Evolutionary conservation across 2,329 filamentous ascomycete genomes (phyloP), one percentile per base, ranked within the genome.

Genomic region (Thermothelomyces thermophilus): DNA sequence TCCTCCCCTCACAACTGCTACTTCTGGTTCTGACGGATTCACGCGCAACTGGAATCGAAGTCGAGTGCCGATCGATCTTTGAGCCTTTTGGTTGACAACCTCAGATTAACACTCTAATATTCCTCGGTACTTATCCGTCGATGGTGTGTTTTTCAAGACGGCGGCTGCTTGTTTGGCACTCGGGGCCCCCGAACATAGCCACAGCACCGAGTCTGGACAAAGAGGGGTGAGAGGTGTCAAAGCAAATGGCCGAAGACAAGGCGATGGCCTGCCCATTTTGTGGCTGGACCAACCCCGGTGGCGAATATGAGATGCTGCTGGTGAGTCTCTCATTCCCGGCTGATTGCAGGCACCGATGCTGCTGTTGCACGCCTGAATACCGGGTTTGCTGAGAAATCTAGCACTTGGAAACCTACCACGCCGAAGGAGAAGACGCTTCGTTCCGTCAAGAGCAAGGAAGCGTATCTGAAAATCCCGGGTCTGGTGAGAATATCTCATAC

Each of bases 401-500:
- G 63, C 62, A 65, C 48, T 58, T 65, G 50, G 62, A 65, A 41
- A 58, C 57, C 7, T 41, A 60, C 16, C 63, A 65, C 45, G 37
- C 59, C 19, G 62, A 65, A 26, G 62, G 64, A 26, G 58, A 52
- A 19, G 55, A 58, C 3, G 55, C 60, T 5, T 56, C 58, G 20
- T 59, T 59, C 46, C 33, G 56, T 17, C 49, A 53, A 10, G 51
- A 46, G 39, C 62, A 64, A 47, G 57, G 55, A 20, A 59, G 62
- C 37, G 10, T 45, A 41, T 26, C 22, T 39, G 49, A 14, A 46
- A 49, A 26, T 36, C 46, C 45, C 30, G 56, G 49, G 19, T 54
- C 54, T 40, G 58, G 63, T 31, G 62, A 66, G 9, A 64, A 69
- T 34, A 54, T 56, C 7, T 51, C 67, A 14, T 80, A 80, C 59